A percentile compares a stretch with the other conserved stretches of the same genome.
Conservation (phyloP, 805 yeast genomes). For the Cyberlindnera xishuangbannaensis region DNA sequence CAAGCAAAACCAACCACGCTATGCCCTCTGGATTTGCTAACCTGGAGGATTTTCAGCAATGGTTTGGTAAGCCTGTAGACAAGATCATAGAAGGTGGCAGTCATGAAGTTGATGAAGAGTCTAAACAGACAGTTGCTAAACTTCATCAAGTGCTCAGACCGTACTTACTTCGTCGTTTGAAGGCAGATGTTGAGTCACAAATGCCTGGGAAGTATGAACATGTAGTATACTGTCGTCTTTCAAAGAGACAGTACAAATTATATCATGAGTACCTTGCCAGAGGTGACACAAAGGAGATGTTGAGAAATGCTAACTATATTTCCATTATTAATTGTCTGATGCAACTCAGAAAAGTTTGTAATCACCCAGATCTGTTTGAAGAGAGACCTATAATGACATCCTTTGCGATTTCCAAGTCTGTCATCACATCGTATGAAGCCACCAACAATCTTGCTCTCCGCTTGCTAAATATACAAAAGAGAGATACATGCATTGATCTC, state of each 20-base stretch:
- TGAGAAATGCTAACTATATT: slow-evolving; percentile 90
- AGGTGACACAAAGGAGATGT: slow-evolving; percentile 89
- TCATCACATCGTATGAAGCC: slow-evolving; percentile 41
- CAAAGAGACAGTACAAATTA: slow-evolving; percentile 84
- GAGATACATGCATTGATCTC: slow-evolving; percentile 37
- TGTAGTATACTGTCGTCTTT: slow-evolving; percentile 82
- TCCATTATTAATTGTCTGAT: slow-evolving; percentile 94
- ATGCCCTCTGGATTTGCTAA: slow-evolving; percentile 94
- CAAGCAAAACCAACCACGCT: slow-evolving; percentile 59
- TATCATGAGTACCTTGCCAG: slow-evolving; percentile 97
- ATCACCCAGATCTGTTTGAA: slow-evolving; percentile 94
- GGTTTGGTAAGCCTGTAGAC: slow-evolving; percentile 99
- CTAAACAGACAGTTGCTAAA: slow-evolving; percentile 77
- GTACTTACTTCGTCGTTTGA: slow-evolving; percentile 81
- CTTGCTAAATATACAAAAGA: slow-evolving; percentile 24
- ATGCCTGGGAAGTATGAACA: slow-evolving; percentile 99
- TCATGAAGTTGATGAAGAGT: slow-evolving; percentile 59
- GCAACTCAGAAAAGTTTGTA: slow-evolving; percentile 96
- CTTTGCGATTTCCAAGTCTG: slow-evolving; percentile 65
- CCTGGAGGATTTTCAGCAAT: slow-evolving; percentile 90
- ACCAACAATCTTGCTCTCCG: slow-evolving; percentile 36
- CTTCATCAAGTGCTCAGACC: slow-evolving; percentile 94
- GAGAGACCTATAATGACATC: slow-evolving; percentile 93
- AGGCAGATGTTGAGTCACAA: slow-evolving; percentile 95
- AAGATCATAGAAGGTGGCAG: slow-evolving; percentile 75